Conservation (phyloP, 2,329 filamentous ascomycete species). For the Monosporascus sp. region DNA sequence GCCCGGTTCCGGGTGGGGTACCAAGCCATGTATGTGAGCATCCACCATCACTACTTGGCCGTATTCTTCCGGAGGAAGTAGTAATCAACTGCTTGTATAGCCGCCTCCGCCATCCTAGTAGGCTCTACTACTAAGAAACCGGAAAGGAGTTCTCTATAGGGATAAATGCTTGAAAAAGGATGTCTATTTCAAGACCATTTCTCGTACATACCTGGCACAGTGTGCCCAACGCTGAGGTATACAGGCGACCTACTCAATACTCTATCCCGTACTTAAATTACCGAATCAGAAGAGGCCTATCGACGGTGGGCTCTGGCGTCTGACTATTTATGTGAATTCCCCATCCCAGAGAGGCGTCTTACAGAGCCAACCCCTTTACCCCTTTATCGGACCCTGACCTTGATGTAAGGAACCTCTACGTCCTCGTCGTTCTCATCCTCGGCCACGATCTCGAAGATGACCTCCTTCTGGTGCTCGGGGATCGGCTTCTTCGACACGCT, state of each 20-base stretch:
- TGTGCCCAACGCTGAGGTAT: too few relatives aligned
- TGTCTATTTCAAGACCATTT: conserved; percentile 11
- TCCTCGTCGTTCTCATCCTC: conserved; percentile 88
- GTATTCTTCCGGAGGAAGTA: too few relatives aligned
- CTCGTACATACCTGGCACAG: conserved; percentile 1
- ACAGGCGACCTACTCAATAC: too few relatives aligned
- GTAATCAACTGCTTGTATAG: too few relatives aligned
- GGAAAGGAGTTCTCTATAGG: not conserved
- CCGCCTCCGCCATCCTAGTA: conserved; percentile 19
- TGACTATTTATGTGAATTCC: too few relatives aligned
- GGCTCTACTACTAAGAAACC: conserved; percentile 1
- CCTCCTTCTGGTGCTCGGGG: conserved; percentile 85
- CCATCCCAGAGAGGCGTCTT: not conserved
- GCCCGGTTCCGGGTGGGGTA: too few relatives aligned
- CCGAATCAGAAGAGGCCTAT: conserved; percentile 1
- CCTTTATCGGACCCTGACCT: conserved; percentile 63
- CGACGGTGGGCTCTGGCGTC: too few relatives aligned
- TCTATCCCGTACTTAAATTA: not conserved
- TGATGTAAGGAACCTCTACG: conserved; percentile 95
- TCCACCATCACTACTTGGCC: too few relatives aligned
- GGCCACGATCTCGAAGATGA: conserved; percentile 93
- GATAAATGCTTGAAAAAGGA: conserved; percentile 2
- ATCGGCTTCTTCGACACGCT: conserved; percentile 88
- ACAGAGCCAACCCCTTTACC: not conserved
- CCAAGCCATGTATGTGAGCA: too few relatives aligned